These are phyloP conservation scores for Torulaspora globosa DNA, from an alignment of 1,139 yeast genomes.

Conservation along the genomic window DNA sequence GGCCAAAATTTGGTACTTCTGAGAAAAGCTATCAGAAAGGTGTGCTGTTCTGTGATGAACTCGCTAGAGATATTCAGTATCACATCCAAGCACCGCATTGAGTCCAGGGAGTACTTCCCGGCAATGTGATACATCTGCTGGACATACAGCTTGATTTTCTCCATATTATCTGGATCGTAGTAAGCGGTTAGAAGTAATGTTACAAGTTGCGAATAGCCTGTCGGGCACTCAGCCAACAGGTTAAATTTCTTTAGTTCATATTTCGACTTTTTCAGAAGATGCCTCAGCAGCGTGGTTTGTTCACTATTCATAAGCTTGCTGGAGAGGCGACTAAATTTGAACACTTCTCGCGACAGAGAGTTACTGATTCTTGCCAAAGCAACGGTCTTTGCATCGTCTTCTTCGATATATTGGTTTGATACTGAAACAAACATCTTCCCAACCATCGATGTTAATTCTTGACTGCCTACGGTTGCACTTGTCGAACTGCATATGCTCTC, in stretches of 20 bases:
- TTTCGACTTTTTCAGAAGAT: constrained; percentile 34
- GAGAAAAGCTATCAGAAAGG: constrained; percentile 49
- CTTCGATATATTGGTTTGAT: constrained; percentile 15
- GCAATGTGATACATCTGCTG: constrained; percentile 54
- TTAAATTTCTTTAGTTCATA: constrained; percentile 73
- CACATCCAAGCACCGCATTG: constrained; percentile 64
- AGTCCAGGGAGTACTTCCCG: constrained; percentile 78
- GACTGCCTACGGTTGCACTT: constrained; percentile 12
- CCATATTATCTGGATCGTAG: constrained; percentile 41
- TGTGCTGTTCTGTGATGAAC: constrained; percentile 44
- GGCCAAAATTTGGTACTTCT: constrained; percentile 69
- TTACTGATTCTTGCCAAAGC: constrained; percentile 15
- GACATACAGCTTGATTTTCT: constrained; percentile 47
- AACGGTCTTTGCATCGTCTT: constrained; percentile 15
- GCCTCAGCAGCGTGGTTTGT: constrained; percentile 24
- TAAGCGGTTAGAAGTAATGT: constrained; percentile 50
- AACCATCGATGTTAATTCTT: constrained; percentile 13
- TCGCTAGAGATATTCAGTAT: constrained; percentile 50
- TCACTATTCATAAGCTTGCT: constrained; percentile 23
- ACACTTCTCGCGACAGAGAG: constrained; percentile 22
- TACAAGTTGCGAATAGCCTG: constrained; percentile 71
- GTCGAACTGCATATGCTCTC: constrained; percentile 18
- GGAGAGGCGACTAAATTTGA: constrained; percentile 29
- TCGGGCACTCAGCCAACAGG: constrained; percentile 70
- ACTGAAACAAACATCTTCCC: constrained; percentile 26